phyloP scores from a whole-genome alignment of 2,329 filamentous ascomycete genomes.

The Nannizzia gypsea region DNA sequence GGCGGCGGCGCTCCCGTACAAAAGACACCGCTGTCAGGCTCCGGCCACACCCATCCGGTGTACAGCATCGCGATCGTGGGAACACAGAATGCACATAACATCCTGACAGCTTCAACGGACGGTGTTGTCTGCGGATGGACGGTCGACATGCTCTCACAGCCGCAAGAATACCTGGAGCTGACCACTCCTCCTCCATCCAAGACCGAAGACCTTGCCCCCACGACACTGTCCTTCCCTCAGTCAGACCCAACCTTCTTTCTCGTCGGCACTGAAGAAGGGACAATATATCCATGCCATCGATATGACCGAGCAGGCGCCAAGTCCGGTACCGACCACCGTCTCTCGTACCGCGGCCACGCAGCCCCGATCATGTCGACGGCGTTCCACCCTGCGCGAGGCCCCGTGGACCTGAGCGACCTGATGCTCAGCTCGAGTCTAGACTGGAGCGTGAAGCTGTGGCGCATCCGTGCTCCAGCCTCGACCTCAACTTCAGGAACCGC shows the following conservation, averaged over 20 bases:
- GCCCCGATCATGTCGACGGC: constrained; percentile 92
- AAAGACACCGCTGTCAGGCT: constrained; percentile 89
- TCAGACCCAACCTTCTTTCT: constrained; percentile 96
- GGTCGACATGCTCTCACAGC: constrained; percentile 93
- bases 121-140: constrained; percentile 96
- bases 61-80: constrained; percentile 93
- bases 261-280: constrained; percentile 90
- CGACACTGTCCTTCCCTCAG: constrained; percentile 86
- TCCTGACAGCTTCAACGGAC: constrained; percentile 92
- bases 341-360: constrained; percentile 80
- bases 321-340: constrained; percentile 79
- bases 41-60: constrained; percentile 89
- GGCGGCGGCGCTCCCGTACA: constrained; percentile 61
- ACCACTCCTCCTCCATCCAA: constrained; percentile 74
- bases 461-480: constrained; percentile 51
- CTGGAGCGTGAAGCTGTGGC: constrained; percentile 97
- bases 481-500: constrained; percentile 25
- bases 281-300: constrained; percentile 89
- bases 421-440: constrained; percentile 87
- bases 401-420: constrained; percentile 86
- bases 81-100: constrained; percentile 97
- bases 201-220: constrained; percentile 89
- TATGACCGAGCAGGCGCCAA: constrained; percentile 97
- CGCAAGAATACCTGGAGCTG: constrained; percentile 84
- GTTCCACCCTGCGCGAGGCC: constrained; percentile 86